Evolutionary conservation across 805 yeast species (phyloP), one percentile per base, ranked within the genome.

Genomic region (Ogataea paraovalis): DNA sequence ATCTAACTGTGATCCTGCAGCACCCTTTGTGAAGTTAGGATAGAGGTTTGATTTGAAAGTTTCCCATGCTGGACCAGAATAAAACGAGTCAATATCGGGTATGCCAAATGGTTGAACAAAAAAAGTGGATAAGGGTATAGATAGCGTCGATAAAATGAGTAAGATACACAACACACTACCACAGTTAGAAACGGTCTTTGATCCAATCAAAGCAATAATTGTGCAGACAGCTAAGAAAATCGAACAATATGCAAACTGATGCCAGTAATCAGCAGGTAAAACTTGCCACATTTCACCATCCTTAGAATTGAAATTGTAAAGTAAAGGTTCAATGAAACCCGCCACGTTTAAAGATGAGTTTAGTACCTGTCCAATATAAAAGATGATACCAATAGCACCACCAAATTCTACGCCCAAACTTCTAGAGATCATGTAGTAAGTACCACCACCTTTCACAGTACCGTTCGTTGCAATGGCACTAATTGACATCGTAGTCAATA

Each of bases 401-500:
- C 99, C 99, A 67, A 94, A 94, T 64, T 94, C 99, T 3, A 97
- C 97, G 0, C 99, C 99, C 51, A 94, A 70, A 30, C 96, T 85
- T 55, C 99, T 75, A 30, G 96, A 86, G 50, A 94, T 89, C 97
- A 94, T 94, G 60, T 90, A 94, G 64, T 94, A 94, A 0, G 98
- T 97, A 42, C 99, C 99, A 14, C 99, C 99, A 13, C 98, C 98
- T 56, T 90, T 79, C 2, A 94, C 98, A 0, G 96, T 89, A 20
- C 99, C 99, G 62, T 94, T 94, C 2, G 99, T 94, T 2, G 97
- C 89, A 51, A 94, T 94, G 1, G 99, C 99, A 46, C 96, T 87
- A 49, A 94, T 83, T 19, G 96, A 87, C 55, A 94, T 67, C 0
- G 96, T 88, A 0, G 99, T 94, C 47, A 94, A 71, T 5, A 89